A percentile compares a stretch with the other conserved stretches of the same genome.
These are phyloP conservation scores for Hordeum pubiflorum DNA, from an alignment of 202 grass and related monocot genomes.

Conservation along the genomic window DNA sequence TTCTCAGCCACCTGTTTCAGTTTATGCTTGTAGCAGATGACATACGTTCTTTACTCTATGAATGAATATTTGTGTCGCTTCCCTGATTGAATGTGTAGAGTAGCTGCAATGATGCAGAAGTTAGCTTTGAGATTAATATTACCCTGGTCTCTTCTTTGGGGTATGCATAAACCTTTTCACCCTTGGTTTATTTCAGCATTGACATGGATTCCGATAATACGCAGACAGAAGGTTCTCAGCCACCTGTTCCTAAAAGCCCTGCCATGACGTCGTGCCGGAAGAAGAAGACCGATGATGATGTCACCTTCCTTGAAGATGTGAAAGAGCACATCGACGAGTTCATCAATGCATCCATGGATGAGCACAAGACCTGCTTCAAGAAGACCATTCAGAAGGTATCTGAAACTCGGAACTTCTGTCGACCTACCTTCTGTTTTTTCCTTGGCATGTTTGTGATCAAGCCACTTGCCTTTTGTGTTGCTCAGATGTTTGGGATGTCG, in stretches of 20 bases:
- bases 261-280: slow-evolving; percentile 73
- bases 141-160: background rate
- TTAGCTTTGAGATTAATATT: background rate
- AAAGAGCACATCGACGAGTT: slow-evolving; percentile 92
- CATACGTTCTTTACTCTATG: background rate
- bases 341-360: slow-evolving; percentile 85
- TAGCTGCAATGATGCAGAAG: background rate
- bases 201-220: slow-evolving; percentile 49
- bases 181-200: slow-evolving; percentile 6
- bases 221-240: slow-evolving; percentile 25
- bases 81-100: background rate
- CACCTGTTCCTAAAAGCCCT: slow-evolving; percentile 34
- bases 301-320: slow-evolving; percentile 64
- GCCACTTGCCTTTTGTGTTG: background rate
- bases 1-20: slow-evolving; percentile 11
- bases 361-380: slow-evolving; percentile 90
- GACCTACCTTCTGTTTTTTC: background rate
- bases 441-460: background rate
- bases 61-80: background rate
- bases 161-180: background rate
- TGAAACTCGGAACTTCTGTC: background rate
- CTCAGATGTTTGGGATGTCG: slow-evolving; percentile 84
- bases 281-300: slow-evolving; percentile 79
- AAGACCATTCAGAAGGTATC: slow-evolving; percentile 79
- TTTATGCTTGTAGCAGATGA: background rate